phyloP scores from a whole-genome alignment of 139 green algal species.

The Closterium sp. region DNA sequence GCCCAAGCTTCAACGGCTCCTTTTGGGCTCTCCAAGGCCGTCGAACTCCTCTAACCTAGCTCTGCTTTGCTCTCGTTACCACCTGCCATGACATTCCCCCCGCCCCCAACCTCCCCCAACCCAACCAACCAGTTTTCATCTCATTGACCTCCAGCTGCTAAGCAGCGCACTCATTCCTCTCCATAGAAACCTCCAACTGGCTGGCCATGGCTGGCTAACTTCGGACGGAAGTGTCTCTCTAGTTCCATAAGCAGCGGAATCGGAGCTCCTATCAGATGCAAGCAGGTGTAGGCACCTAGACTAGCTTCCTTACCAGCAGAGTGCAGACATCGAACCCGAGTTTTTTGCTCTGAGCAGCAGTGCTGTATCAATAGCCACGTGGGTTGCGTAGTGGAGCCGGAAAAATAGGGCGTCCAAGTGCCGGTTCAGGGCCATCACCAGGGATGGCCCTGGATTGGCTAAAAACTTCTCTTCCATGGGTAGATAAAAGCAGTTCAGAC shows the following conservation, averaged over 20 bases:
- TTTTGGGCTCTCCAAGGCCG: not conserved
- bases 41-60: not conserved
- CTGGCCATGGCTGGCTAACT: not conserved
- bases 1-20: not conserved
- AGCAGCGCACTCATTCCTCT: too few relatives aligned
- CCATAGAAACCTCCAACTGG: too few relatives aligned
- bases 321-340: not conserved
- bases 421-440: not conserved
- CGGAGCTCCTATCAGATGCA: not conserved
- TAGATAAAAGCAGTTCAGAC: not conserved
- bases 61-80: too few relatives aligned
- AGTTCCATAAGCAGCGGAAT: not conserved
- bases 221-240: not conserved
- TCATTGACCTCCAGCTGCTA: too few relatives aligned
- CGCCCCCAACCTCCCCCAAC: not conserved
- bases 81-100: too few relatives aligned
- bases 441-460: not conserved
- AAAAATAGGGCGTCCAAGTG: not conserved
- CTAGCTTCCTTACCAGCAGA: not conserved
- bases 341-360: not conserved
- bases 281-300: not conserved
- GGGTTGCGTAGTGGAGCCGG: not conserved
- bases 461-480: not conserved
- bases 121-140: not conserved
- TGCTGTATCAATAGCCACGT: not conserved